Evolutionary conservation across 441 rosid species (phyloP), one percentile per base, ranked within the genome.

Genomic region (Gossypium trilobum): DNA sequence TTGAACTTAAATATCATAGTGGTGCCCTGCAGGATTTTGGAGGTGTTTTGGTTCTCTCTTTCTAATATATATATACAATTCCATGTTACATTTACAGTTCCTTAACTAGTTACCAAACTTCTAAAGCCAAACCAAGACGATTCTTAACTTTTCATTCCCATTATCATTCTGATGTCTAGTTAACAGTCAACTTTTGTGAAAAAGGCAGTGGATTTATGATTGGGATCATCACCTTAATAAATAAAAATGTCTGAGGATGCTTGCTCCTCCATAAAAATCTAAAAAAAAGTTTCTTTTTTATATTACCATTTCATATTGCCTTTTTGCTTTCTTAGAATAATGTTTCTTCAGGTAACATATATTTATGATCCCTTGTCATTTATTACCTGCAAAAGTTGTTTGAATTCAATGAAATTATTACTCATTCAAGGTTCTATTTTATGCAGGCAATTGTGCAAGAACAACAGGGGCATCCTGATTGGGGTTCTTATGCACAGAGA

Each of bases 401-500:
- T 70, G 48, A 13, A 10, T 76, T 68, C 10, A 8, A 54, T 66
- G 19, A 74, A 70, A 19, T 52, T 51, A 68, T 73, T 54, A 77
- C 61, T 61, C 29, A 72, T 80, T n/a, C 51, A 73, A 31, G 29
- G 19, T 76, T 58, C 76, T 72, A 67, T 70, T 75, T 76, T 75
- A 68, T 69, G 48, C 75, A 94, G 98, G 80, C 87, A 9, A 90
- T 91, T 63, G 98, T 84, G 74, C 93, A 81, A 78, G 97, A 94
- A 73, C 98, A 94, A 66, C 86, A 81, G 81, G 85, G 83, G 54
- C 97, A 94, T 82, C 94, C 93, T 82, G 79, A 74, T 55, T 94
- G 98, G 98, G 98, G 97, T 75, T 74, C 87, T 59, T 94, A 94
- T 82, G 96, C 95, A 72, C 94, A 87, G 74, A 80, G 87, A 58